Evolutionary conservation across 805 yeast genomes (phyloP).

Genomic region (Cyberlindnera euphorbiae): DNA sequence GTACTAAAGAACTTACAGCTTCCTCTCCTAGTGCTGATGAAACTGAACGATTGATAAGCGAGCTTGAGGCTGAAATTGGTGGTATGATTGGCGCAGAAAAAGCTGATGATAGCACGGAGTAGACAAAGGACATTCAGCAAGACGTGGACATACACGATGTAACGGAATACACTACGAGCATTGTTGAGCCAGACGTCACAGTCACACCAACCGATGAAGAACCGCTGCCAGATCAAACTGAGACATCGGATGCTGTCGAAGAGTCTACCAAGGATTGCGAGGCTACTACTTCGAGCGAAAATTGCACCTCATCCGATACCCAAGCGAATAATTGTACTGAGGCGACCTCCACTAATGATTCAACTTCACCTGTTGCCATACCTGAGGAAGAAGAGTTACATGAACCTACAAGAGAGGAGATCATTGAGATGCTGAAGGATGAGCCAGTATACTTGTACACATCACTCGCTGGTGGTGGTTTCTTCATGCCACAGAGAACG

Average conservation of each 20-base stretch:
- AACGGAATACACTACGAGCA: conserved; percentile 4
- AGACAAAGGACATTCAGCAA: not conserved
- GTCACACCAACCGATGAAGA: not conserved
- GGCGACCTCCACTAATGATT: no score
- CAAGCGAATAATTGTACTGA: no score
- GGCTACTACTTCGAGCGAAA: no score
- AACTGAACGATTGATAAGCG: conserved; percentile 20
- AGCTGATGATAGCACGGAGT: not conserved
- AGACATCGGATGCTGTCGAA: no score
- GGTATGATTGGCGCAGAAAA: not conserved
- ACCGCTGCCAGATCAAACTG: no score
- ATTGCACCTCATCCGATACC: no score
- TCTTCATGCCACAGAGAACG: conserved; percentile 72
- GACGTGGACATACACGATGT: conserved; percentile 7
- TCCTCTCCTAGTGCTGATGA: conserved; percentile 16
- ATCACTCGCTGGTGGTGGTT: conserved; percentile 81
- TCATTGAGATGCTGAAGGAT: conserved; percentile 25
- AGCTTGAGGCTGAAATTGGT: conserved; percentile 18
- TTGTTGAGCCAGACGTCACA: not conserved
- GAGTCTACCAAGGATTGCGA: conserved; percentile 2
- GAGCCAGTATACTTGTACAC: conserved; percentile 77
- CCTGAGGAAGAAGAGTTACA: conserved; percentile 21
- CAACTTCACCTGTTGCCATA: no score
- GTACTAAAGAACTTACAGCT: not conserved
- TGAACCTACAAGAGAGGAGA: conserved; percentile 27